Base-by-base conservation (phyloP, 2,329 filamentous ascomycete species). In the Aureobasidium uvarum region DNA sequence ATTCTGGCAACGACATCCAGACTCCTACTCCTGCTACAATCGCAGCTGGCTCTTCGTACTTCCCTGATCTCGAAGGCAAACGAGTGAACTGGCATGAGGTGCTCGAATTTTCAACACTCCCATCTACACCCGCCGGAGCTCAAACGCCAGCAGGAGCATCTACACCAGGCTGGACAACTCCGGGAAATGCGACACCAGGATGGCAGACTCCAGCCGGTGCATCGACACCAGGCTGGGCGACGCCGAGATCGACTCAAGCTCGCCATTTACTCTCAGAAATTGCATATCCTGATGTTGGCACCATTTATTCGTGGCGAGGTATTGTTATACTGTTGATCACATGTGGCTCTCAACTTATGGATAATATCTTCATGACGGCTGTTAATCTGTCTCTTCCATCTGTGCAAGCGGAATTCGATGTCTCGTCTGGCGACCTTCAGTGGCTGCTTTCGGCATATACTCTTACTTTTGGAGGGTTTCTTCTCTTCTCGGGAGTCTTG, bases 361-460 rank as follows among this genome's bases (percentile, higher is more conserved):
- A 80, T 60, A 80, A 80, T 66, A 76, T 80, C 18, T 80, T 79
- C 67, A 80, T 80, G 68, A 68, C 68, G 16, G 68, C 66, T 10
- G 66, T 77, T 20, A 79, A 79, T 51, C 77, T 79, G 62, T 76
- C 77, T 2, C 66, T 79, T 28, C 75, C 77, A 0, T 76, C 77
- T 1, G 78, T 79, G 10, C 77, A 79, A 54, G 70, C 74, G 23
- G 75, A 77, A 39, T 77, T 78, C 25, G 67, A 70, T 18, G 74
- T 77, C 1, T 70, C 73, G 39, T 71, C 69, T n/a, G 74, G 70
- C 4, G 73, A 77, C 38, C 68, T 78, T 56, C 77, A 79, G 67
- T 79, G 77, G 77, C 74, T 78, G 69, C 77, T 79, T 7, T 77
- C 76, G 3, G 77, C 77, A 5, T 79, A 79, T 55, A 78, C 77